Conservation (phyloP, 371 early-diverging fungal genomes). For the Lichtheimia ornata region DNA sequence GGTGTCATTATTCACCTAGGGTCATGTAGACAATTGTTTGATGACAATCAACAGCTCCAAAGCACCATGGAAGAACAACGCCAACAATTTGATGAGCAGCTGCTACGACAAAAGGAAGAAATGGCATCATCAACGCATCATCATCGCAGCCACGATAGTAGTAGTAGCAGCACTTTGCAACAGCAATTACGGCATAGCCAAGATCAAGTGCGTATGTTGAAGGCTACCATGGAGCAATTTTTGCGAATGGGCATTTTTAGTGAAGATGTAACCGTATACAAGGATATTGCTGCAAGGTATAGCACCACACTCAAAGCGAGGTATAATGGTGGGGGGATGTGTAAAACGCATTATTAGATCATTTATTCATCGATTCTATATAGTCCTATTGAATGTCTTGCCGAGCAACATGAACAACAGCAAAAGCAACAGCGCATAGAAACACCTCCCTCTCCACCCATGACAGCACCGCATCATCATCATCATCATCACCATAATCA, state of each 20-base stretch:
- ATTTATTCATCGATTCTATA: not conserved
- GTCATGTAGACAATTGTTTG: conserved; percentile 20
- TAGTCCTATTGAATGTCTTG: conserved; percentile 4
- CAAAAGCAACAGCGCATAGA: too few relatives aligned
- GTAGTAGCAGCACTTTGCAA: not conserved
- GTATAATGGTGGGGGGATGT: too few relatives aligned
- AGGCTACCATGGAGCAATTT: conserved; percentile 49
- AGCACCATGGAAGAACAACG: conserved; percentile 19
- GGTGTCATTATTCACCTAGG: not conserved
- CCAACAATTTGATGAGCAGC: not conserved
- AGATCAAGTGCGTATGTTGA: conserved; percentile 41
- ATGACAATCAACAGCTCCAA: conserved; percentile 19
- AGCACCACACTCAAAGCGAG: conserved; percentile 9
- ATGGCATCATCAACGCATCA: too few relatives aligned
- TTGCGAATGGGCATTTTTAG: conserved; percentile 46
- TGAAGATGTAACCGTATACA: conserved; percentile 22
- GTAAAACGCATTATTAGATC: not conserved
- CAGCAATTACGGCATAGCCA: conserved; percentile 34
- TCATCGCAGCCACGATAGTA: not conserved
- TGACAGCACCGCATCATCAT: not conserved
- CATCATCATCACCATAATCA: too few relatives aligned
- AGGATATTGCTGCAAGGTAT: conserved; percentile 14
- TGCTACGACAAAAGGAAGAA: not conserved
- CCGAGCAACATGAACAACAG: not conserved
- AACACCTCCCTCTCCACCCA: not conserved